Base-by-base conservation (phyloP, 2,329 filamentous ascomycete genomes). In the Fusarium sp. region DNA sequence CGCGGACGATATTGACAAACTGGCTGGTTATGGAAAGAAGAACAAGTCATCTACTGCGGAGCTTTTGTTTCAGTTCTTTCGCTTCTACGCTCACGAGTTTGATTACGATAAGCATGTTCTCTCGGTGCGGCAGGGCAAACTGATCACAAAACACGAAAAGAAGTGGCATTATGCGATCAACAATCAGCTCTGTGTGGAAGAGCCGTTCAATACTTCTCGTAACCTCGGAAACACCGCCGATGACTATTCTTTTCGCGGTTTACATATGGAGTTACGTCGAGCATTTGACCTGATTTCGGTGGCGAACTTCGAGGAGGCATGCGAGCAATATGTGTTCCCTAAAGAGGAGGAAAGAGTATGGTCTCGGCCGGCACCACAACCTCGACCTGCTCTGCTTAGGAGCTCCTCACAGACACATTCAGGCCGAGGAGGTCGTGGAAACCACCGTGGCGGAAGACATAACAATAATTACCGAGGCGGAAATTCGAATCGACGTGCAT, bases 221-320 rank as follows among this genome's bases (percentile, higher is more conserved):
- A 99, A 99, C 80, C 86, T 99, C 49, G 96, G 95, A 45, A 99
- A 99, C 77, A 98, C 96, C 4, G 96, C 94, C 14, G 96, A 99
- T 79, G 95, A 97, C 79, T 97, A 93, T 46, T 95, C 96, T 1
- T 98, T 97, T 82, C 90, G 93, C 56, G 96, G 96, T 3, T 88
- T 99, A 35, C 96, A 99, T 80, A 82, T 94, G 73, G 96, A 99
- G 82, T 85, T 99, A 55, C 90, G 96, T 69, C 89, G 94, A 73
- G 96, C 96, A 2, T 98, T 97, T 79, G 92, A 94, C 64, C 83
- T 94, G 61, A 89, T 98, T 23, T 90, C 93, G 4, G 88, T 93
- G 57, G 93, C 90, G 27, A 94, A 96, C 76, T 86, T 99, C 48
- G 89, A 91, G 9, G 91, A 94, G 77, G 95, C 92, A 79, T 98